A percentile compares a stretch with the other conserved stretches of the same genome.
Conservation (phyloP, 495 filamentous ascomycete genomes). For the Articulospora tetracladia region DNA sequence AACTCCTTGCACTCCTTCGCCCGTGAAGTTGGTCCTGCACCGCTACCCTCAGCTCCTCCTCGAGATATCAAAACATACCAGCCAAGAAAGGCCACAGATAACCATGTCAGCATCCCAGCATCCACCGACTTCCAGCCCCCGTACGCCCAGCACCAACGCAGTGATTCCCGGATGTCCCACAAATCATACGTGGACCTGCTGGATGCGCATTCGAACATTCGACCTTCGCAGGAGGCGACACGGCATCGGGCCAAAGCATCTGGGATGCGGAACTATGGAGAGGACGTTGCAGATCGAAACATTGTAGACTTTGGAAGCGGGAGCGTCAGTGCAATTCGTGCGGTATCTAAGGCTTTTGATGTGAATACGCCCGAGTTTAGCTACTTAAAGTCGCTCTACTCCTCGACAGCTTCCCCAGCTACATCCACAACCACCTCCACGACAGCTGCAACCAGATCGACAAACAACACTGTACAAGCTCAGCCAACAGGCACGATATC, state of each 20-base stretch:
- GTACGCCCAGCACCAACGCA: constrained; percentile 13
- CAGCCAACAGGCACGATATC: background rate
- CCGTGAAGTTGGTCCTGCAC: background rate
- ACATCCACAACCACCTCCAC: background rate
- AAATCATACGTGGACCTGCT: constrained; percentile 40
- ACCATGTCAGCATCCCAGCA: constrained; percentile 1
- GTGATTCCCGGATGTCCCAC: constrained; percentile 10
- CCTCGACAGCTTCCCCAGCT: background rate
- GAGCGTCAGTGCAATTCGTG: background rate
- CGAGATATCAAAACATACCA: constrained; percentile 13
- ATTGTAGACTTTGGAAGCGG: constrained; percentile 23
- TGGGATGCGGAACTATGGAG: constrained; percentile 45
- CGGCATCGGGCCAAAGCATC: constrained; percentile 36
- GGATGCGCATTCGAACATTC: constrained; percentile 47
- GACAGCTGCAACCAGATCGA: background rate
- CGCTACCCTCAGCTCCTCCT: background rate
- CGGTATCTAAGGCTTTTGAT: constrained; percentile 1
- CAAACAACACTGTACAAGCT: background rate
- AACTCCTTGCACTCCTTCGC: constrained; percentile 6
- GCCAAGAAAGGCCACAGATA: constrained; percentile 5
- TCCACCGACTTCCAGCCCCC: constrained; percentile 1
- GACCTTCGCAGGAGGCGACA: constrained; percentile 27
- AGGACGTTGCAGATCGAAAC: constrained; percentile 54
- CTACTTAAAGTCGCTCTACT: constrained; percentile 20
- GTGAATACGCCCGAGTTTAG: constrained; percentile 19